Base-by-base conservation (phyloP, 768 basidiomycete genomes). In the Lactifluus pinguis region DNA sequence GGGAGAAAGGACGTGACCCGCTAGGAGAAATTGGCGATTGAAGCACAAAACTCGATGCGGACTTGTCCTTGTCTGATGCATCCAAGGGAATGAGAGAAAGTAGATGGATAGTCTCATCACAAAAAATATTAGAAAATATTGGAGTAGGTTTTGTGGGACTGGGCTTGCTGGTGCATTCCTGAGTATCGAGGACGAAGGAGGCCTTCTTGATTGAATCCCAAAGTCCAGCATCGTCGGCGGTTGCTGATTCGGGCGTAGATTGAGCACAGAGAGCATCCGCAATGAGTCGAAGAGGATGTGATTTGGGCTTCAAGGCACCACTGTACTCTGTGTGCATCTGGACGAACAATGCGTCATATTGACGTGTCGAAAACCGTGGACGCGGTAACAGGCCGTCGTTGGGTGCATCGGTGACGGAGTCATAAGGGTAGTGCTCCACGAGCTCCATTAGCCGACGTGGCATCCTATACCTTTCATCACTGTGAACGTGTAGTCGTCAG, bases 391-490 rank as follows among this genome's bases (percentile, higher is more conserved):
- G 75, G 62, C 75, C 72, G 32, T 77, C 68, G 52, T 77, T 72
- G 42, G 70, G 47, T 11, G 74, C 54, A 34, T 72, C 55, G 64
- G 65, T 61, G n/a, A 49, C 61, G 64, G 72, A 58, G 71, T 73
- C 57, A 69, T 85, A 89, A 5, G 89, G 89, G 65, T 91, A 92
- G 30, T 80, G 72, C 56, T 81, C 77, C 39, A 90, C 80, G 6
- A 91, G 80, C 61, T 90, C 87, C 19, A 80, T 74, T 3, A 92
- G 79, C 36, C 89, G 85, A 19, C 78, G 79, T 3, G 89, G 89
- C 76, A 90, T 78, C 55, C 80, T 76, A 60, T 77, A 76, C 51
- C 81, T 78, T 64, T 88, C 84, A 60, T 87, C 82, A 62, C 87
- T 89, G 62, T 21, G 42, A 87, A 64, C 17, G 21, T 13, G 29